Percentiles rank a stretch among this genome's conserved stretches.
Conservation (phyloP, 1,139 yeast genomes). For the Trichomonascaceae sp. region DNA sequence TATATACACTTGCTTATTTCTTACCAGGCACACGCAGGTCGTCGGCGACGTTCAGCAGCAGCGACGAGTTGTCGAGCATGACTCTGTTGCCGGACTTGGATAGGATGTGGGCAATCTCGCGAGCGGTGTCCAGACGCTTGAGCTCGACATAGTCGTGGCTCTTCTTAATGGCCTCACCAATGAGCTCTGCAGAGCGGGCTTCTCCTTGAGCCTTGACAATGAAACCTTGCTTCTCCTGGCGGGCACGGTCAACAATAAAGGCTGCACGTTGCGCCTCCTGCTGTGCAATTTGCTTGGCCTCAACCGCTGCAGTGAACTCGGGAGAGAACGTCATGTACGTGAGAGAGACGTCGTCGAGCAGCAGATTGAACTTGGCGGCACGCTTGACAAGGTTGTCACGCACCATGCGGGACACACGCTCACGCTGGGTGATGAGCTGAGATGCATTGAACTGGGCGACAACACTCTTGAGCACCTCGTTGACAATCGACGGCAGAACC, state of each 20-base stretch:
- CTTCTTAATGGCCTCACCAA: constrained; percentile 97
- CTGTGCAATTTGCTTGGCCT: constrained; percentile 97
- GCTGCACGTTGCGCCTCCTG: constrained; percentile 99
- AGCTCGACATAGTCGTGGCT: constrained; percentile 90
- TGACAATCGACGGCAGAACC: constrained; percentile 90
- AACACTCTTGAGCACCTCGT: constrained; percentile 90
- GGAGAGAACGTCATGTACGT: constrained; percentile 96
- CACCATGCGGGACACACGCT: constrained; percentile 80
- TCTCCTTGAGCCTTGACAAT: constrained; percentile 98
- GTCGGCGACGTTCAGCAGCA: constrained; percentile 68
- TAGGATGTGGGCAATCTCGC: constrained; percentile 82
- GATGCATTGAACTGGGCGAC: constrained; percentile 98
- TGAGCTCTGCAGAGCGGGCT: constrained; percentile 93
- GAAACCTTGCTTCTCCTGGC: constrained; percentile 93
- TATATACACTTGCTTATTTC: too few relatives aligned
- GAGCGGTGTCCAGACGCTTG: constrained; percentile 93
- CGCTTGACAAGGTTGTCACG: constrained; percentile 86
- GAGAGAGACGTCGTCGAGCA: constrained; percentile 88
- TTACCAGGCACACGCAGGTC: neutral
- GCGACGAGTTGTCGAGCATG: constrained; percentile 81
- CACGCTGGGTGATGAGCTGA: constrained; percentile 96
- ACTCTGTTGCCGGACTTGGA: constrained; percentile 84
- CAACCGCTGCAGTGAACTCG: constrained; percentile 94
- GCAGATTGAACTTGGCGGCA: constrained; percentile 77
- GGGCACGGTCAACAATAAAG: constrained; percentile 89